Evolutionary conservation across 371 early-diverging fungal species (phyloP).

Genomic region (Dichotomocladium elegans): DNA sequence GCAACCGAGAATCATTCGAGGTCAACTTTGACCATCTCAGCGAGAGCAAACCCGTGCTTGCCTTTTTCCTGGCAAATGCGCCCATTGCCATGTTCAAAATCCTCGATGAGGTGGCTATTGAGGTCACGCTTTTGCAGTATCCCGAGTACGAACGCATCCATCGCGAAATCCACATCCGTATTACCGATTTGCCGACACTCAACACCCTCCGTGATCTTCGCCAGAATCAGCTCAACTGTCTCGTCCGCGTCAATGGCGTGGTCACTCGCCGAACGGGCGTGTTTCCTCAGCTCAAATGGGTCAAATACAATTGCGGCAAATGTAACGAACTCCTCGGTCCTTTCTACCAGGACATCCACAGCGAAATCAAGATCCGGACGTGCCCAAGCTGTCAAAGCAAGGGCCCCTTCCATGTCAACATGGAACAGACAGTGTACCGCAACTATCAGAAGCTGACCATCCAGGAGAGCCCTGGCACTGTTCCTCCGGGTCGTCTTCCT

Average conservation of each 20-base stretch:
- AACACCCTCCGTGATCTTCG: conserved; percentile 91
- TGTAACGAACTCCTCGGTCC: conserved; percentile 96
- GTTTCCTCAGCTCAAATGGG: conserved; percentile 96
- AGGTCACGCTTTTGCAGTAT: conserved; percentile 85
- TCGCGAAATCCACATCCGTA: conserved; percentile 93
- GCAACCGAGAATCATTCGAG: conserved; percentile 88
- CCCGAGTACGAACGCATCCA: conserved; percentile 93
- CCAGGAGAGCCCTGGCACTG: conserved; percentile 98
- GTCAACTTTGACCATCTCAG: conserved; percentile 83
- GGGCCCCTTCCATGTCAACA: conserved; percentile 91
- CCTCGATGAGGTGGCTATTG: conserved; percentile 92
- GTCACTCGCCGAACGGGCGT: conserved; percentile 96
- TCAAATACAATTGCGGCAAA: conserved; percentile 96
- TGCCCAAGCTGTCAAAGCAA: conserved; percentile 95
- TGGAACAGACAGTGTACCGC: conserved; percentile 95
- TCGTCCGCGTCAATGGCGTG: conserved; percentile 94
- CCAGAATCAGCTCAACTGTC: conserved; percentile 89
- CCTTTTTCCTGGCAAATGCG: conserved; percentile 84
- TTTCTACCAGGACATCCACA: conserved; percentile 89
- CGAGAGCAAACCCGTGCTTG: conserved; percentile 72
- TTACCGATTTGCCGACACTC: conserved; percentile 86
- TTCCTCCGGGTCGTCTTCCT: conserved; percentile 97
- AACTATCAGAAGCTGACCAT: conserved; percentile 98
- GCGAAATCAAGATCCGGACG: conserved; percentile 80
- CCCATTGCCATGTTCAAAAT: conserved; percentile 87